These are phyloP conservation scores for Termitomyces sp. DNA, from an alignment of 768 basidiomycete genomes.

Conservation along the genomic window DNA sequence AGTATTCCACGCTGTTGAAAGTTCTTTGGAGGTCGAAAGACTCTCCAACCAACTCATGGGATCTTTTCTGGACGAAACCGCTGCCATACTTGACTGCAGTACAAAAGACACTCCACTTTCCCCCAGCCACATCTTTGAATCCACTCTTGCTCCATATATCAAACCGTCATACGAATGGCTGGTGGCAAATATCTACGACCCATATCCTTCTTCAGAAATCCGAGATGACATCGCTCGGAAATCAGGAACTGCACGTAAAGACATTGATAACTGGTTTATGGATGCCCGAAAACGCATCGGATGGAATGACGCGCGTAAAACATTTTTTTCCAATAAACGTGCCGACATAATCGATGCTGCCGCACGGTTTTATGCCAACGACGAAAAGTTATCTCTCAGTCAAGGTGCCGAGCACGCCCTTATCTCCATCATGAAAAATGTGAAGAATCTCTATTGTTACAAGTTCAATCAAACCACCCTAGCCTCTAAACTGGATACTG, in stretches of 20 bases:
- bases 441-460: slow-evolving; percentile 17
- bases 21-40: not conserved
- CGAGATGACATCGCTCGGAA: slow-evolving; percentile 23
- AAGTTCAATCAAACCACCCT: slow-evolving; percentile 11
- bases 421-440: not conserved
- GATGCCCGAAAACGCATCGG: slow-evolving; percentile 54
- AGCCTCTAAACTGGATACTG: slow-evolving; percentile 20
- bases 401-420: not conserved
- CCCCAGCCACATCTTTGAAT: not conserved
- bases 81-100: not conserved
- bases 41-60: not conserved
- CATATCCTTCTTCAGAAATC: slow-evolving; percentile 38
- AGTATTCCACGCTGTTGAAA: not conserved
- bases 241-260: slow-evolving; percentile 18
- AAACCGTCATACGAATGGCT: slow-evolving; percentile 35
- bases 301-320: slow-evolving; percentile 40
- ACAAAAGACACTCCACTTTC: not conserved
- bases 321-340: slow-evolving; percentile 27
- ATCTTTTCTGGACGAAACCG: not conserved
- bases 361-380: slow-evolving; percentile 23
- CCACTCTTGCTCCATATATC: not conserved
- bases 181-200: slow-evolving; percentile 41
- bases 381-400: slow-evolving; percentile 17
- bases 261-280: slow-evolving; percentile 41
- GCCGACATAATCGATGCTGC: too few species aligned